Percentiles rank a stretch among this genome's conserved stretches.
Conservation (phyloP, 1,284 basidiomycete genomes). For the Puccinia horiana region DNA sequence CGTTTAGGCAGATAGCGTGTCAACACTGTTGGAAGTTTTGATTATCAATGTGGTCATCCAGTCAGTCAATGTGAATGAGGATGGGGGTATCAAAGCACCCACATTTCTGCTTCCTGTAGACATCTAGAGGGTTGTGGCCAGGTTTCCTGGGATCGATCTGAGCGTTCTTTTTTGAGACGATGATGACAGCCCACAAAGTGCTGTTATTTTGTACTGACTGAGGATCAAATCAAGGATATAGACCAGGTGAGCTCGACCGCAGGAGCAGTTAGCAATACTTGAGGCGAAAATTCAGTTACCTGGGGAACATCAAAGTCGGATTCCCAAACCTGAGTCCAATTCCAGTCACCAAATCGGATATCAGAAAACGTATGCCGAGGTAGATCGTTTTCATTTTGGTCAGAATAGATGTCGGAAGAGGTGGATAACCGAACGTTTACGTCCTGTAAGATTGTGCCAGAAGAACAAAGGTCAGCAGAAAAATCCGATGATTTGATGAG, state of each 20-base stretch:
- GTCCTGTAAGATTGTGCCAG: conserved; percentile 40
- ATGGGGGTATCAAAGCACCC: conserved; percentile 56
- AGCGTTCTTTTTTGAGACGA: conserved; percentile 70
- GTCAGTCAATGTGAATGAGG: background rate
- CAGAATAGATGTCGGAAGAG: conserved; percentile 65
- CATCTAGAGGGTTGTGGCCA: conserved; percentile 64
- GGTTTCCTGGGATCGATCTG: conserved; percentile 67
- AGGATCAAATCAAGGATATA: background rate
- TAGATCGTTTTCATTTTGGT: conserved; percentile 61
- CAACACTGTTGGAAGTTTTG: conserved; percentile 70
- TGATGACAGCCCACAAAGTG: conserved; percentile 81
- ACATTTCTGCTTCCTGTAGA: conserved; percentile 81
- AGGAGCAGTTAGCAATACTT: background rate
- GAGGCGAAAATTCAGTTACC: conserved; percentile 61
- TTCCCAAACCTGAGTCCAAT: conserved; percentile 68
- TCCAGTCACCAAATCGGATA: conserved; percentile 79
- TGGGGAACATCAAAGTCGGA: conserved; percentile 72
- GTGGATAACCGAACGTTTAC: conserved; percentile 77
- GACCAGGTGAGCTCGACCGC: background rate
- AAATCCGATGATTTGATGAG: background rate
- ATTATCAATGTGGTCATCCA: conserved; percentile 64
- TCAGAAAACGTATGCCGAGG: conserved; percentile 77
- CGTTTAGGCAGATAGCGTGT: conserved; percentile 76
- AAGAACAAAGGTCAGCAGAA: background rate
- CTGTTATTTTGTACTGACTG: conserved; percentile 75